Percentiles rank a stretch among this genome's conserved stretches.
These are phyloP conservation scores for Hypericum perforatum DNA, from an alignment of 345 rosid genomes.

Conservation along the genomic window DNA sequence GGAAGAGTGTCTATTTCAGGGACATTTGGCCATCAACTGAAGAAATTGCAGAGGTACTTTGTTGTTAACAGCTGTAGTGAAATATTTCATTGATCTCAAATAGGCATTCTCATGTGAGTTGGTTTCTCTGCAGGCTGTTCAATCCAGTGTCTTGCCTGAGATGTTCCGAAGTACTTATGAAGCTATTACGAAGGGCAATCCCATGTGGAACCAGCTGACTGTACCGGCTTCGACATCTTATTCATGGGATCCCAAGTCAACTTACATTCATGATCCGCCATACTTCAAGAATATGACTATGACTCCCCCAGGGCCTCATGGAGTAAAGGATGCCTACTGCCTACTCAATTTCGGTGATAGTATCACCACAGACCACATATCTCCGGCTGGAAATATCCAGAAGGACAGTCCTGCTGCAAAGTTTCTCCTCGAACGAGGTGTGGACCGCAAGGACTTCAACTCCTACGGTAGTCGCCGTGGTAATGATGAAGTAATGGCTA, in stretches of 20 bases:
- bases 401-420: slow-evolving; percentile 3
- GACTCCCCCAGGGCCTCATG: slow-evolving; percentile 3
- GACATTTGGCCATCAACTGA: slow-evolving; percentile 3
- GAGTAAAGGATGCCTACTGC: slow-evolving; percentile 5
- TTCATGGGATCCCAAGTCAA: slow-evolving; percentile 4
- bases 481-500: slow-evolving; percentile 6
- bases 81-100: not conserved
- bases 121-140: not conserved
- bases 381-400: not conserved
- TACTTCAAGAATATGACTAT: slow-evolving; percentile 3
- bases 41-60: slow-evolving; percentile 5
- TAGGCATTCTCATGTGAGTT: too few relatives aligned
- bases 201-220: slow-evolving; percentile 4
- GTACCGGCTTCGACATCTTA: not conserved
- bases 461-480: slow-evolving; percentile 5
- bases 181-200: slow-evolving; percentile 1
- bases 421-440: slow-evolving; percentile 1
- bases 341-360: slow-evolving; percentile 5
- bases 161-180: slow-evolving; percentile 6
- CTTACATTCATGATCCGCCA: slow-evolving; percentile 5
- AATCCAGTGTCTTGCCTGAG: slow-evolving; percentile 1
- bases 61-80: not conserved
- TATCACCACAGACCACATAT: slow-evolving; percentile 2
- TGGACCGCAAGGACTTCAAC: slow-evolving; percentile 1
- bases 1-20: slow-evolving; percentile 1